A percentile compares a stretch with the other conserved stretches of the same genome.
Conservation (phyloP, 495 filamentous ascomycete genomes). For the Trichoderma orchidacearum region DNA sequence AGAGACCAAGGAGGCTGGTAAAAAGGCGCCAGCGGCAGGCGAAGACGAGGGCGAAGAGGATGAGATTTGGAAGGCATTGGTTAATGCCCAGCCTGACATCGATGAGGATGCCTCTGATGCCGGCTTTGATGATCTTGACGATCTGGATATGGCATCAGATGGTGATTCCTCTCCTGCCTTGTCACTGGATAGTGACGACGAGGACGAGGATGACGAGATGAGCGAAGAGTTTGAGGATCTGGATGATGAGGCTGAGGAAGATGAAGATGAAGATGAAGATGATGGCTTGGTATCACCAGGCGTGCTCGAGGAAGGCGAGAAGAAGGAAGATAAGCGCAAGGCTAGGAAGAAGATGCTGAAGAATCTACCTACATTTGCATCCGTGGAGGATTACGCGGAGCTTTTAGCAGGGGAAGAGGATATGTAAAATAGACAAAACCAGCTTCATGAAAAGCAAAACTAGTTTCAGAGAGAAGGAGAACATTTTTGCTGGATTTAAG, state of each 20-base stretch:
- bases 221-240: conserved; percentile 26
- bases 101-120: conserved; percentile 37
- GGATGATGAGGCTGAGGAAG: conserved; percentile 20
- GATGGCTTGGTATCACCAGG: conserved; percentile 28
- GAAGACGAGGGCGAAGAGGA: conserved; percentile 34
- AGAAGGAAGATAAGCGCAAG: conserved; percentile 15
- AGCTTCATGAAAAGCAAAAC: neutral
- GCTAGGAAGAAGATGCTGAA: conserved; percentile 71
- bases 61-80: conserved; percentile 90
- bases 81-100: conserved; percentile 42
- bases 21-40: conserved; percentile 37
- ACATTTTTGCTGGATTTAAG: no score
- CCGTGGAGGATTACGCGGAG: conserved; percentile 82
- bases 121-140: conserved; percentile 25
- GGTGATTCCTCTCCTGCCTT: conserved; percentile 14
- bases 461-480: neutral
- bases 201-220: conserved; percentile 34
- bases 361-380: conserved; percentile 82
- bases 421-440: conserved; percentile 13
- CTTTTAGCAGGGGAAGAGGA: conserved; percentile 66
- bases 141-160: conserved; percentile 19
- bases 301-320: conserved; percentile 21
- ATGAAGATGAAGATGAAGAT: conserved; percentile 19
- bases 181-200: conserved; percentile 18
- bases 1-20: conserved; percentile 35